Percentiles rank a stretch among this genome's conserved stretches.
phyloP scores from a whole-genome alignment of 1,284 basidiomycete species.

The Dichomitus squalens region DNA sequence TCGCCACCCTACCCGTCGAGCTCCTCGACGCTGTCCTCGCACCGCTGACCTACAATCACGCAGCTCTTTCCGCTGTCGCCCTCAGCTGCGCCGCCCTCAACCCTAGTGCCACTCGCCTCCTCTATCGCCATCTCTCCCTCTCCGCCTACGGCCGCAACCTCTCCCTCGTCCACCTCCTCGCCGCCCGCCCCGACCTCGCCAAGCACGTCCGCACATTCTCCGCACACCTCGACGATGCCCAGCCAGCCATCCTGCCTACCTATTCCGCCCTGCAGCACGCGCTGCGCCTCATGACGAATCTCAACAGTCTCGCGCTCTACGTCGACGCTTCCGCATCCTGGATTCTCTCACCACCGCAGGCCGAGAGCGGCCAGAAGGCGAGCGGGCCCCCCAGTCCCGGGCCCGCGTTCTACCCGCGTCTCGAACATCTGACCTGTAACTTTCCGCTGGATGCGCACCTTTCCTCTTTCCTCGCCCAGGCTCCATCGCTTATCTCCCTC shows the following conservation, averaged over 20 bases:
- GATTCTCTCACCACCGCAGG: slow-evolving; percentile 42
- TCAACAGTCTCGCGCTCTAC: slow-evolving; percentile 58
- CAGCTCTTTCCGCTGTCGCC: slow-evolving; percentile 41
- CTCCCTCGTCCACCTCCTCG: slow-evolving; percentile 54
- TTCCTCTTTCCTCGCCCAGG: slow-evolving; percentile 51
- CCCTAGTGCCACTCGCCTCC: slow-evolving; percentile 54
- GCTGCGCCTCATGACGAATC: slow-evolving; percentile 57
- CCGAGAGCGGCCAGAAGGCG: slow-evolving; percentile 23
- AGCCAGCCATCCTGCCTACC: slow-evolving; percentile 46
- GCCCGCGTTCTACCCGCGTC: slow-evolving; percentile 41
- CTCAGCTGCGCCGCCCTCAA: slow-evolving; percentile 44
- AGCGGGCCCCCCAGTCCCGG: slow-evolving; percentile 11
- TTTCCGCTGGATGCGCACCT: slow-evolving; percentile 61
- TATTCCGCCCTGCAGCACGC: slow-evolving; percentile 52
- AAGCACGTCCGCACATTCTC: slow-evolving; percentile 60
- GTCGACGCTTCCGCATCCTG: slow-evolving; percentile 53
- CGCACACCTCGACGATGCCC: slow-evolving; percentile 47
- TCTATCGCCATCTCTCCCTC: slow-evolving; percentile 60
- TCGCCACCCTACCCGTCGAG: slow-evolving; percentile 36
- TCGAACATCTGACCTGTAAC: slow-evolving; percentile 57
- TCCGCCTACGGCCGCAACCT: slow-evolving; percentile 48
- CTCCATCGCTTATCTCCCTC: slow-evolving; percentile 25
- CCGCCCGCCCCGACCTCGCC: slow-evolving; percentile 53
- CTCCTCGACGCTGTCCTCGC: slow-evolving; percentile 35
- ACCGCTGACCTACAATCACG: slow-evolving; percentile 28